phyloP scores from a whole-genome alignment of 2,329 filamentous ascomycete genomes.

The Aphanocladium album region DNA sequence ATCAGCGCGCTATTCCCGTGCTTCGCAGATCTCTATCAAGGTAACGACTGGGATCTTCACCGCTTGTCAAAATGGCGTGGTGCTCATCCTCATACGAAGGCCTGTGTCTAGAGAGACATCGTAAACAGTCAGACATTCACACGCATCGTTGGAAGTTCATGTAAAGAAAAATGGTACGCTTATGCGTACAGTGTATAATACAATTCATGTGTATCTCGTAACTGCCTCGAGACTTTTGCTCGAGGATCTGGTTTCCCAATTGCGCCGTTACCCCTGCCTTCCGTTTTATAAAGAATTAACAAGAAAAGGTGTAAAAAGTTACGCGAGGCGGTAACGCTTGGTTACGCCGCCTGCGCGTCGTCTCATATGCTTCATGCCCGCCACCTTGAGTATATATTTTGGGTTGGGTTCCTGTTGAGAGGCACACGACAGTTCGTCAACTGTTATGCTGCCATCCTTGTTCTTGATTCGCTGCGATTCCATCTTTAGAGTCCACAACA shows the following conservation, averaged over 20 bases:
- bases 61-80: no score
- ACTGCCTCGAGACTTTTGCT: neutral
- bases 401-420: constrained; percentile 19
- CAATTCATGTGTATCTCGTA: constrained; percentile 5
- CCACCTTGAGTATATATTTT: constrained; percentile 21
- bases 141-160: neutral
- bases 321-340: constrained; percentile 21
- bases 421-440: constrained; percentile 22
- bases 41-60: no score
- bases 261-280: constrained; percentile 16
- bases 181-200: constrained; percentile 2
- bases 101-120: no score
- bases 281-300: constrained; percentile 13
- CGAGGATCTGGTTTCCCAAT: constrained; percentile 10
- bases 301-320: constrained; percentile 8
- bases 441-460: constrained; percentile 16
- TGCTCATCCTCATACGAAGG: no score
- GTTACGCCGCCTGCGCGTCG: constrained; percentile 10
- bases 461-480: constrained; percentile 34
- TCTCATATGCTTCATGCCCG: constrained; percentile 16
- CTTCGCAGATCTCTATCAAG: no score
- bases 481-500: constrained; percentile 41
- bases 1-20: no score
- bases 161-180: neutral
- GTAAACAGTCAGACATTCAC: neutral